Conservation (phyloP, 176 grass and related monocot species). For the Hordeum marinum region DNA sequence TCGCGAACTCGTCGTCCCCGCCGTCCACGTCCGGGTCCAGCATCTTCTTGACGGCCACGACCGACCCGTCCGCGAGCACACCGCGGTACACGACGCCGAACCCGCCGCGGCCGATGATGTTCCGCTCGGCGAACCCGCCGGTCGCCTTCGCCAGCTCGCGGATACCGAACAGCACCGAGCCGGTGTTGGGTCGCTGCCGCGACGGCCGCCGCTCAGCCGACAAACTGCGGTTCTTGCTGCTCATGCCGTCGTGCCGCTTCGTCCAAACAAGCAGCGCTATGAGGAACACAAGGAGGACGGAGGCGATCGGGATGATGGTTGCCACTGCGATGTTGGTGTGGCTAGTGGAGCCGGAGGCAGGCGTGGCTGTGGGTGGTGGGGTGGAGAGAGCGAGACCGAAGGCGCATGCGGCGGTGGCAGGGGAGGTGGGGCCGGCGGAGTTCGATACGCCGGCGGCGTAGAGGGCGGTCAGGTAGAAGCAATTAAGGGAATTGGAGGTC, state of each 20-base stretch:
- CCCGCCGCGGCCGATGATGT: slow-evolving; percentile 79
- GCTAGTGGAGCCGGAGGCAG: slow-evolving; percentile 11
- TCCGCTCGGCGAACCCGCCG: slow-evolving; percentile 47
- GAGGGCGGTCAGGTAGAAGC: slow-evolving; percentile 63
- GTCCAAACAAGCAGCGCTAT: slow-evolving; percentile 42
- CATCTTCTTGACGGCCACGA: slow-evolving; percentile 87
- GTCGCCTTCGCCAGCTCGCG: slow-evolving; percentile 73
- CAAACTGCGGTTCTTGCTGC: slow-evolving; percentile 14
- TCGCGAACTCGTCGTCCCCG: slow-evolving; percentile 81
- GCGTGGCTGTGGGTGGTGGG: not conserved
- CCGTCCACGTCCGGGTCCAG: slow-evolving; percentile 36
- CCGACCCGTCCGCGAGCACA: slow-evolving; percentile 51
- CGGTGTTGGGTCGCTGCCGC: slow-evolving; percentile 69
- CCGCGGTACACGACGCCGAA: slow-evolving; percentile 86
- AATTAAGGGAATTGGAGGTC: slow-evolving; percentile 25
- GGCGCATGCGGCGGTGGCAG: slow-evolving; percentile 42
- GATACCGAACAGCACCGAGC: slow-evolving; percentile 69
- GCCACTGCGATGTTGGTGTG: slow-evolving; percentile 30
- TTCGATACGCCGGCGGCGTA: slow-evolving; percentile 65
- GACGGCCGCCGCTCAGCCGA: slow-evolving; percentile 25
- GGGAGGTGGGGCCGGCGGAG: slow-evolving; percentile 33
- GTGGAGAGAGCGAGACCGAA: slow-evolving; percentile 48
- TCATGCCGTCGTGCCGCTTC: not conserved
- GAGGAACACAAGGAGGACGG: slow-evolving; percentile 35
- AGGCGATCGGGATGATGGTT: slow-evolving; percentile 32